Conservation (phyloP, 305 asterid species). For the Fraxinus floribunda region DNA sequence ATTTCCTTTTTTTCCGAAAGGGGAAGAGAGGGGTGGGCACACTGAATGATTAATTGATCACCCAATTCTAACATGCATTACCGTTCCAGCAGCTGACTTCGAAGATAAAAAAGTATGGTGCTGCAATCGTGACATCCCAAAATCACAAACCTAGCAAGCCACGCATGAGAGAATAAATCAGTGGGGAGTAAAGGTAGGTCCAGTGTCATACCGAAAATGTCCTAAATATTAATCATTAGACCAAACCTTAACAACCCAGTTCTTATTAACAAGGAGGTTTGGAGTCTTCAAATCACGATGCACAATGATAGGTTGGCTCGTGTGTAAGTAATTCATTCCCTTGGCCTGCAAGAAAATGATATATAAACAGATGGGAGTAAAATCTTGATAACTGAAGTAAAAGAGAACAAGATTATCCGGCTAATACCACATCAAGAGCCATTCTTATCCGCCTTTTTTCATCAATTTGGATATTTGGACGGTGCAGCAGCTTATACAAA, state of each 20-base stretch:
- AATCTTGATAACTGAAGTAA: conserved; percentile 19
- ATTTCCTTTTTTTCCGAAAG: neutral
- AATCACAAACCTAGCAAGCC: conserved; percentile 75
- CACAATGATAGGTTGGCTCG: conserved; percentile 79
- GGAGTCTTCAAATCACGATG: conserved; percentile 96
- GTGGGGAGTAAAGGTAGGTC: neutral
- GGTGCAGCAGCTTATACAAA: conserved; percentile 81
- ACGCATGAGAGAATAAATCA: conserved; percentile 21
- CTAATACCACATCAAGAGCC: conserved; percentile 96
- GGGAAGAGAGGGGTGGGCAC: neutral
- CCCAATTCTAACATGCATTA: conserved; percentile 27
- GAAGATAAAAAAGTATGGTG: conserved; percentile 91
- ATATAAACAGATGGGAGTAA: conserved; percentile 22
- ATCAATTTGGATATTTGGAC: conserved; percentile 68
- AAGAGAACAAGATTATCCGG: conserved; percentile 20
- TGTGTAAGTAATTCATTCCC: conserved; percentile 94
- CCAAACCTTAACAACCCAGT: conserved; percentile 82
- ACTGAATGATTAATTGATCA: neutral
- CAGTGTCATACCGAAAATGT: neutral
- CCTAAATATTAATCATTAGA: conserved; percentile 1
- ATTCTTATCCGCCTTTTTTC: conserved; percentile 81
- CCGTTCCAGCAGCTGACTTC: conserved; percentile 93
- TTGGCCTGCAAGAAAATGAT: conserved; percentile 60
- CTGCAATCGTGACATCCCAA: conserved; percentile 93
- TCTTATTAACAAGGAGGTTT: conserved; percentile 88